Evolutionary conservation across 176 grass and related monocot genomes (phyloP), one percentile per base, ranked within the genome.

Genomic region (Phoenix dactylifera): DNA sequence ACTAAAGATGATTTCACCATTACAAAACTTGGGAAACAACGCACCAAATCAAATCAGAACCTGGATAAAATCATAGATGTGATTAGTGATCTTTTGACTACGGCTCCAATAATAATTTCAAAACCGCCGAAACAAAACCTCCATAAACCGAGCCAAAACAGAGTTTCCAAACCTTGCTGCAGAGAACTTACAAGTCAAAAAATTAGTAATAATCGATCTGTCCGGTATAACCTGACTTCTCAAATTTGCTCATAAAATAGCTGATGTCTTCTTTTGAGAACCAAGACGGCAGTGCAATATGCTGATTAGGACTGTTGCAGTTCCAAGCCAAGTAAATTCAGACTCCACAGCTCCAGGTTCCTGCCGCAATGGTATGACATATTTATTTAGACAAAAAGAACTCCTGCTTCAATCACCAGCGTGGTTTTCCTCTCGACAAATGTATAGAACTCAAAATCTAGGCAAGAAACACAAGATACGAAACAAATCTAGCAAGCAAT

Each of bases 191-290:
- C 74, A 83, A 35, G 30, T 83, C 63, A 14, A 83, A 29, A 51
- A 67, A 83, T 17, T 68, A 28, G 30, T 83, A 83, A 35, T 83
- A 77, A 22, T 68, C 69, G 12, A 83, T 26, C 3, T 61, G 54
- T 7, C 59, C 59, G 1, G 24, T 65, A 26, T 71, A 75, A 15
- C 79, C 79, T 60, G 72, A 69, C 62, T 82, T 91, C 20, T 75
- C 82, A 49, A 71, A 96, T 22, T 69, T 74, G 22, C 72, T 80
- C 28, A 60, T 77, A 24, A 74, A 80, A 51, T 90, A 87, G 66
- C 22, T 26, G 64, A 87, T 55, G 50, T 90, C 91, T 57, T 96
- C 91, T 51, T 96, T 77, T 0, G 91, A 72, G 17, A 90, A 66
- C 80, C 86, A 96, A 59, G 69, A 52, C 16, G 86, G 86, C 12